A percentile compares a stretch with the other conserved stretches of the same genome.
Conservation (phyloP, 139 green algal species). For the Astrephomene gubernaculifera region DNA sequence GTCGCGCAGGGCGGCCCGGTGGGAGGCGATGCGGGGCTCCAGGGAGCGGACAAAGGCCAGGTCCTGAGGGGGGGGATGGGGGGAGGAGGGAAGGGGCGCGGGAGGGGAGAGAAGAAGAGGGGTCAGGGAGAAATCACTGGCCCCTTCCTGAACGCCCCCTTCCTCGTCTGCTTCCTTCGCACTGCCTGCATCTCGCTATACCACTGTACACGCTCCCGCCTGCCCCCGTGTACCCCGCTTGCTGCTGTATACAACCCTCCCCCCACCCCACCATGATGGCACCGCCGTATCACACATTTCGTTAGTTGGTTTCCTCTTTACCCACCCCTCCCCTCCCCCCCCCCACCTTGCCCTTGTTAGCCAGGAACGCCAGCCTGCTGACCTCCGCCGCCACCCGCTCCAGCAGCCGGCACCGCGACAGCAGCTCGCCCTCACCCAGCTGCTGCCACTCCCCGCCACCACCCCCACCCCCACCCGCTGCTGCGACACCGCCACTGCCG, state of each 20-base stretch:
- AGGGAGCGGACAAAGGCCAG: slow-evolving; percentile 84
- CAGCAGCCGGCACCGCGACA: slow-evolving; percentile 76
- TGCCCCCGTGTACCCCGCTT: no score
- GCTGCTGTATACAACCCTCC: no score
- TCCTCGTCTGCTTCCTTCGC: no score
- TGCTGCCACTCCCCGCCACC: background rate
- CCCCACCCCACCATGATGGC: no score
- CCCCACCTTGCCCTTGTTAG: slow-evolving; percentile 71
- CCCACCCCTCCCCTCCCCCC: background rate
- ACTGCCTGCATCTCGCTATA: no score
- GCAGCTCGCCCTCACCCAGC: slow-evolving; percentile 57
- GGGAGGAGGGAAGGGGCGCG: background rate
- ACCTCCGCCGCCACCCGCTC: slow-evolving; percentile 92
- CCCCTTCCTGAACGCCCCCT: no score
- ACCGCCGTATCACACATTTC: no score
- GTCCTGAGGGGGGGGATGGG: slow-evolving; percentile 53
- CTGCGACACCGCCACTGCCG: background rate
- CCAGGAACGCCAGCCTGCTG: slow-evolving; percentile 87
- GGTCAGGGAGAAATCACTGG: background rate
- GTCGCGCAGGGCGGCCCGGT: slow-evolving; percentile 57
- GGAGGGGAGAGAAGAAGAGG: background rate
- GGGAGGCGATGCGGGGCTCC: slow-evolving; percentile 70
- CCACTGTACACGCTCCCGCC: no score
- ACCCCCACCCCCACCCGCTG: background rate
- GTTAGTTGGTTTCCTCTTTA: no score